Conservation (phyloP, 768 basidiomycete species). For the Boletus pseudo-olivaceus region DNA sequence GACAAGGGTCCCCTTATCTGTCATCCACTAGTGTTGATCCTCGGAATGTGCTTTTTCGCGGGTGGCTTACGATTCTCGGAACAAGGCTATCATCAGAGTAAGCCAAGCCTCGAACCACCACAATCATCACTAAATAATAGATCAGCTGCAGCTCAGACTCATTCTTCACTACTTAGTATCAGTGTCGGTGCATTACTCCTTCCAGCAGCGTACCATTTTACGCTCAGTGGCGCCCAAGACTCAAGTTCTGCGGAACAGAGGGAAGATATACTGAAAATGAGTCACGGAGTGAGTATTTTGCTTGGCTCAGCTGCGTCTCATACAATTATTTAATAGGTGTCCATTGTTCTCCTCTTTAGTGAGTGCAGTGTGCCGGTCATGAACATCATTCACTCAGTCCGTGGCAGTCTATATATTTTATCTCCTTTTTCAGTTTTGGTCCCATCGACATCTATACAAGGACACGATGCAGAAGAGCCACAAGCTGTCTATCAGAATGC, state of each 20-base stretch:
- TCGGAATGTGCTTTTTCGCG: conserved; percentile 91
- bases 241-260: conserved; percentile 33
- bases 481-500: conserved; percentile 34
- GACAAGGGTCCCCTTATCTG: conserved; percentile 3
- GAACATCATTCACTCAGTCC: not conserved
- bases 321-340: conserved; percentile 32
- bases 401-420: conserved; percentile 48
- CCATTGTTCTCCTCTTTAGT: conserved; percentile 53
- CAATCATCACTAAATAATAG: conserved; percentile 1
- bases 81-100: conserved; percentile 74
- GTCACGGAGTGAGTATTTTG: conserved; percentile 43
- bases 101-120: conserved; percentile 25
- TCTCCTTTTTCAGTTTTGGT: conserved; percentile 55
- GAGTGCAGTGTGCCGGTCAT: conserved; percentile 17
- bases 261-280: conserved; percentile 44
- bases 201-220: conserved; percentile 76
- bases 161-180: conserved; percentile 70
- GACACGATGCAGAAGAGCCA: conserved; percentile 46
- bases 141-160: conserved; percentile 60
- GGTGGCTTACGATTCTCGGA: conserved; percentile 76
- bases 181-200: conserved; percentile 78
- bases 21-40: conserved; percentile 56
- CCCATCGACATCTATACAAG: conserved; percentile 50
- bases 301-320: not conserved
- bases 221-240: conserved; percentile 29